Percentiles rank a stretch among this genome's conserved stretches.
Evolutionary conservation across 179 eudicot species (phyloP).

Genomic region (Amaranthus tricolor): DNA sequence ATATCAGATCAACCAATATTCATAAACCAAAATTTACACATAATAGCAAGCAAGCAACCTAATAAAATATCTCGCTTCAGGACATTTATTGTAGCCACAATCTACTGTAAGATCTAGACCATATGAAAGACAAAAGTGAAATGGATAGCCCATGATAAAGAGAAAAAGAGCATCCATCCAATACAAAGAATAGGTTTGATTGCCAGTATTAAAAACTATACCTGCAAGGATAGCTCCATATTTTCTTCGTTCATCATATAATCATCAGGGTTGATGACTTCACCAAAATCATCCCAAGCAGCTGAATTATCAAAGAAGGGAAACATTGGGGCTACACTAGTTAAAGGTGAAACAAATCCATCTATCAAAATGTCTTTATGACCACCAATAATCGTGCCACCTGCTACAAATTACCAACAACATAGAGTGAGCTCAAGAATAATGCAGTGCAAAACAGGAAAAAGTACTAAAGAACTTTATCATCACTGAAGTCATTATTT

Average conservation of each 20-base stretch:
- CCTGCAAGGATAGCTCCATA: slow-evolving; percentile 69
- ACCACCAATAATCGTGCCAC: slow-evolving; percentile 45
- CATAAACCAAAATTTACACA: background rate
- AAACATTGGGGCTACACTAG: slow-evolving; percentile 91
- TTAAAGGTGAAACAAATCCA: slow-evolving; percentile 80
- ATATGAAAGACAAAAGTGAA: background rate
- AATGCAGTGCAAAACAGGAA: background rate
- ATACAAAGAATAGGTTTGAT: background rate
- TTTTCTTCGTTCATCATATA: slow-evolving; percentile 83
- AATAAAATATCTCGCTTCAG: background rate
- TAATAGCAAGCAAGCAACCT: background rate
- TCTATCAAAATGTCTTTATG: slow-evolving; percentile 71
- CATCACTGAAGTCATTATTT: background rate
- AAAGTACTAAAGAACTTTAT: background rate
- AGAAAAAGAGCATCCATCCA: slow-evolving; percentile 1
- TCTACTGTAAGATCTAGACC: background rate
- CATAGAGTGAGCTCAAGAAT: slow-evolving; percentile 1
- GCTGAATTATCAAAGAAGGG: slow-evolving; percentile 65
- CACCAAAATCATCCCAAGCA: slow-evolving; percentile 99
- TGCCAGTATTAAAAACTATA: slow-evolving; percentile 21
- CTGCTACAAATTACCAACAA: slow-evolving; percentile 38
- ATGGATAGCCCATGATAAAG: background rate
- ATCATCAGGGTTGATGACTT: slow-evolving; percentile 92
- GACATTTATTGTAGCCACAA: slow-evolving; percentile 2
- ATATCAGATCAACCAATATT: background rate